Base-by-base conservation (phyloP, 106 monocot species). In the Dendrobium officinale region DNA sequence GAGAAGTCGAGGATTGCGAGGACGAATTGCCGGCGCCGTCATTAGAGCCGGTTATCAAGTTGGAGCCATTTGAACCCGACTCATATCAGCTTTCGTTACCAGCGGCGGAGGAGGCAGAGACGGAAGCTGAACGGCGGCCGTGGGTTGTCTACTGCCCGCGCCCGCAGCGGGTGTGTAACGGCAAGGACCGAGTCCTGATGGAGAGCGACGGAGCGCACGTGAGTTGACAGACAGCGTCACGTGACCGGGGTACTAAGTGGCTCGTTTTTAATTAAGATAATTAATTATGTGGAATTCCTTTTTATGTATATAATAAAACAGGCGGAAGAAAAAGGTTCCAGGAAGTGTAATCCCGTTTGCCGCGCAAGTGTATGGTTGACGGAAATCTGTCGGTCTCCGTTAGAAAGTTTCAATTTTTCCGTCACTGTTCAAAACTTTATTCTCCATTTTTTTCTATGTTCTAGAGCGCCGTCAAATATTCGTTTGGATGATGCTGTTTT, bases 121-220 rank as follows among this genome's bases (percentile, higher is more conserved):
- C 41, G 19, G 44, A 3, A 2, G 78, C 72, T 9, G 76, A 77
- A 3, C 82, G 64, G 68, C 70, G 55, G 20, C 37, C 47, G 8
- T 86, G 82, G 82, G 22, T 61, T 19, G 75, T 42, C 33, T 61
- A 26, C 59, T 43, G 75, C 33, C 54, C 55, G 10, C 58, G 81
- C 1, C 67, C 79, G 24, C 47, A 70, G 43, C 24, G 67, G 68
- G 67, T 68, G 1, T 79, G 79, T 43, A 68, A 70, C 27, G 80
- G 47, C 5, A 47, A 80, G 16, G 67, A n/a, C 20, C 18, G n/a
- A 40, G 75, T 17, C 7, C 19, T 45, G 42, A 7, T 43, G 26
- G 76, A 76, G 10, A 17, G 76, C 10, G 76, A 76, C 26, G 48
- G 48, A 42, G 76, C 45, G 76, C 76, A 76, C 76, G 76, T 76